Conservation (phyloP, 495 filamentous ascomycete species). For the Trichocladium uniseriatum region DNA sequence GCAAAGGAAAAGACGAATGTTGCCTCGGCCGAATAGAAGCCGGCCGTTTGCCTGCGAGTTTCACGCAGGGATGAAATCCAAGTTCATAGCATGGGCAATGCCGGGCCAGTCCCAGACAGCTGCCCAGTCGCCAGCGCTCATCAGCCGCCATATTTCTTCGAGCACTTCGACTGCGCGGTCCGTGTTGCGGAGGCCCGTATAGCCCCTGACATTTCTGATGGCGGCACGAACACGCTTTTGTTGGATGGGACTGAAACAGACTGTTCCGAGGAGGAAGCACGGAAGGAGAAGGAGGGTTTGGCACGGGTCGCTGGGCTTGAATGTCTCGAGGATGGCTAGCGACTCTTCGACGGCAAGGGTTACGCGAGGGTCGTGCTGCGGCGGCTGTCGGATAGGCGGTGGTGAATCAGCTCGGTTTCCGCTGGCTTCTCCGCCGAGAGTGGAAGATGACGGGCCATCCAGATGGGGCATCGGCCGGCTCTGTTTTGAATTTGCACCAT, state of each 20-base stretch:
- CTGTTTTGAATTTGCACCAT: constrained; percentile 11
- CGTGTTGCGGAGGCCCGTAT: constrained; percentile 74
- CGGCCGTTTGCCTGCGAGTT: no score
- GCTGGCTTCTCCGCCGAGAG: neutral
- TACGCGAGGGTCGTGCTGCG: constrained; percentile 51
- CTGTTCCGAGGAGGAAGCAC: constrained; percentile 79
- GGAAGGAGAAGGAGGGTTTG: constrained; percentile 84
- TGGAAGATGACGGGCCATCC: neutral
- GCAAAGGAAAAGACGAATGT: neutral
- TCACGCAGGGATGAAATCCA: constrained; percentile 62
- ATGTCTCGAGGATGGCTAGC: constrained; percentile 52
- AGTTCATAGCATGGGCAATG: constrained; percentile 63
- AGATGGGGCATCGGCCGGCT: constrained; percentile 4
- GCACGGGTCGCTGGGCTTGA: constrained; percentile 45
- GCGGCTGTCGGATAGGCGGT: constrained; percentile 35
- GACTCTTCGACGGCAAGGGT: constrained; percentile 70
- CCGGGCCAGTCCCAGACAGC: constrained; percentile 86
- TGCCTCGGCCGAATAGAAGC: no score
- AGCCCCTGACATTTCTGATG: constrained; percentile 60
- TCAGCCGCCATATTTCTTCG: constrained; percentile 71
- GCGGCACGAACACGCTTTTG: constrained; percentile 60
- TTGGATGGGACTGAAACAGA: constrained; percentile 61
- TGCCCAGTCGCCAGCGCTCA: constrained; percentile 64
- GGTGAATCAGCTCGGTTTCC: constrained; percentile 37
- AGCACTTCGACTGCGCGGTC: constrained; percentile 66